Conservation (phyloP, 2,329 filamentous ascomycete genomes). For the Alternaria metachromatica region DNA sequence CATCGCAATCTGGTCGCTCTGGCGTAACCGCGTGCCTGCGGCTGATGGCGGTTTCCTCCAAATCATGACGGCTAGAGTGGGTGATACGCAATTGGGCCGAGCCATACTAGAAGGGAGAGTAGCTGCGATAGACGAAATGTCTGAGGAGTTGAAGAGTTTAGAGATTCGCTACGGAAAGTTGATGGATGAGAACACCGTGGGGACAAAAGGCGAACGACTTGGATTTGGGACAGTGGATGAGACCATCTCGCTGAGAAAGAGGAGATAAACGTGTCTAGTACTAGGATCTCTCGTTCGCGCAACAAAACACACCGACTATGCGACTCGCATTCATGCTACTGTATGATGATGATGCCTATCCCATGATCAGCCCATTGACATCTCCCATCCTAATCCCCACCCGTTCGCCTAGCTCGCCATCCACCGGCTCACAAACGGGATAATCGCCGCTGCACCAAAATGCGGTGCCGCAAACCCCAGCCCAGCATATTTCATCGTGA, state of each 20-base stretch:
- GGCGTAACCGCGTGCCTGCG: background rate
- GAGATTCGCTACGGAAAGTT: background rate
- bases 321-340: background rate
- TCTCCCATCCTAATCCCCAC: background rate
- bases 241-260: background rate
- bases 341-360: background rate
- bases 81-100: background rate
- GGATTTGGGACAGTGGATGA: background rate
- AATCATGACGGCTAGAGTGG: background rate
- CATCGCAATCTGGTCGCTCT: background rate
- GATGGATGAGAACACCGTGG: accelerated
- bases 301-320: background rate
- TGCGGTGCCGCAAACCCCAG: slow-evolving; percentile 12
- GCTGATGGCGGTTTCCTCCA: background rate
- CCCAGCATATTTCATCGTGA: slow-evolving; percentile 17
- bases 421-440: slow-evolving; percentile 20
- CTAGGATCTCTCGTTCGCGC: no score
- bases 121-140: background rate
- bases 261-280: no score
- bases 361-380: background rate
- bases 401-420: slow-evolving; percentile 8
- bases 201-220: no score
- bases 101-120: background rate
- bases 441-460: slow-evolving; percentile 17
- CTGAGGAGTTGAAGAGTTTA: background rate